Base-by-base conservation (phyloP, 148 eudicot genomes). In the Camellia japonica region DNA sequence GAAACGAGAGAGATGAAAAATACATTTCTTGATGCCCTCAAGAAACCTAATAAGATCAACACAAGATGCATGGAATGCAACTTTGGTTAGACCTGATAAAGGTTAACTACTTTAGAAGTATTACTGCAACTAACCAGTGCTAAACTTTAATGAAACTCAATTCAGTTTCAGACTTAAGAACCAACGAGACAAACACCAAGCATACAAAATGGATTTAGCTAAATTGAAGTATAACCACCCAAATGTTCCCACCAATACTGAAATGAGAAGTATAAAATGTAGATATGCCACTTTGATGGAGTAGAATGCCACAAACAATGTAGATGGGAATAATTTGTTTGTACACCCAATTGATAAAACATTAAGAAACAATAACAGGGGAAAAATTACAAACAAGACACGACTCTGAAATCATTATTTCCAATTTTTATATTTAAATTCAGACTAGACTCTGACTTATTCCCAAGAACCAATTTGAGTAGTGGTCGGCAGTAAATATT, bases 311-410 rank as follows among this genome's bases (percentile, higher is more conserved):
- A 42, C 23, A 16, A 68, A 46, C 20, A 13, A 18, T 47, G 30
- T 46, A 18, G 3, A 47, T 46, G 38, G 13, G n/a, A 18, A 71
- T 18, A n/a, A 71, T 71, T 71, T 19, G 20, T 20, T 47, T 46
- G 58, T 71, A 4, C 74, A 71, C 55, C 73, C 55, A 70, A 70
- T 70, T 10, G 30, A 49, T 70, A 7, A 68, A 46, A 68, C 16
- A 16, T n/a, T 11, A 49, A 10, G 60, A 23, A 19, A 0, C 18
- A 71, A 7, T 16, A 61, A 52, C 7, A 19, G 3, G 59, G 59
- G 52, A 0, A 5, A 43, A 14, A 68, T 43, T 13, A 15, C 20
- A 68, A 68, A 68, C 16, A 38, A 68, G 19, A 15, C 52, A 68
- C 16, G 13, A 43, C 51, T 42, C 52, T 7, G 16, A 68, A 47